Conservation (phyloP, 306 rosid species). For the Trifolium repens region DNA sequence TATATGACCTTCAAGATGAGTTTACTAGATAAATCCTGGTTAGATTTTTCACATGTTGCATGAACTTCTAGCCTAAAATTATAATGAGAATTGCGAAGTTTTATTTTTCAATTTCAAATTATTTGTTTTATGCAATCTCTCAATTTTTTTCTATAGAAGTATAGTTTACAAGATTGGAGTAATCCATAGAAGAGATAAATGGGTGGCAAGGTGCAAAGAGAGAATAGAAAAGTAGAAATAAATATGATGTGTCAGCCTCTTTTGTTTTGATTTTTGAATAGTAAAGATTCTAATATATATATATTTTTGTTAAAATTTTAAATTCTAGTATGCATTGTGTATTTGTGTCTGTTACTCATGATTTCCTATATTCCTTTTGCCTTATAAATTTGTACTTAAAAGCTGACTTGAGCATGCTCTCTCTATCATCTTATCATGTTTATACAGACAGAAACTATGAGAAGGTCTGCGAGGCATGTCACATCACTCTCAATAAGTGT, state of each 20-base stretch:
- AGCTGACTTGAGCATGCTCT: conserved; percentile 41
- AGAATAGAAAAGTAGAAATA: conserved; percentile 2
- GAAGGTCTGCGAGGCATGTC: conserved; percentile 81
- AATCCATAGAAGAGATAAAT: background rate
- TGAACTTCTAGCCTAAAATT: conserved; percentile 2
- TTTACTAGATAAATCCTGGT: conserved; percentile 8
- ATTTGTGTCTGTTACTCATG: conserved; percentile 17
- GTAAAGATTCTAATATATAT: conserved; percentile 24
- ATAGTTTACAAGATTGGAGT: conserved; percentile 8
- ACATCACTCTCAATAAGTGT: conserved; percentile 76
- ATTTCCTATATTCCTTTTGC: conserved; percentile 12
- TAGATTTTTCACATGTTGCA: conserved; percentile 7
- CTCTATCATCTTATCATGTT: conserved; percentile 28
- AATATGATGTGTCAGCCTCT: background rate
- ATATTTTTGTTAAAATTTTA: background rate
- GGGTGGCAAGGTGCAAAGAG: background rate
- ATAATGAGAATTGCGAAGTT: background rate
- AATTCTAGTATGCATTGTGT: conserved; percentile 1
- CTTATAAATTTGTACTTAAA: conserved; percentile 18
- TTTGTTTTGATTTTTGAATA: background rate
- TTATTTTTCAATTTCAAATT: conserved; percentile 23
- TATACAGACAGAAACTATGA: conserved; percentile 74
- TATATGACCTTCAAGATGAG: background rate
- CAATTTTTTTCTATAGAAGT: conserved; percentile 11
- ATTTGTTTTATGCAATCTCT: background rate